Conservation (phyloP, 2,329 filamentous ascomycete genomes). For the Metarhizium sp. region DNA sequence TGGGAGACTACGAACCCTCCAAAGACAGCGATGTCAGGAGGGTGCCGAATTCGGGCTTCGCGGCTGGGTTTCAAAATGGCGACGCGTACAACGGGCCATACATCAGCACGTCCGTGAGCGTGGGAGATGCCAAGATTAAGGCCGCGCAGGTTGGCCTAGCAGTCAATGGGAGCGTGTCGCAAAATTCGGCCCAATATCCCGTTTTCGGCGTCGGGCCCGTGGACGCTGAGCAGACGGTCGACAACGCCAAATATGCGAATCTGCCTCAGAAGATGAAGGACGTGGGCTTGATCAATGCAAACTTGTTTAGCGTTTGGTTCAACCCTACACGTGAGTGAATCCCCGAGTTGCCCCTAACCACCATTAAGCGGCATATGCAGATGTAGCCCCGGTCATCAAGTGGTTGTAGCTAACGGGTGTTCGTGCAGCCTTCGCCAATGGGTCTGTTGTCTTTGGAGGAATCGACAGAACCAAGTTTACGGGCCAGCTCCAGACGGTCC, state of each 20-base stretch:
- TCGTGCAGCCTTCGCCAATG: not conserved
- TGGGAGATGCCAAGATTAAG: not conserved
- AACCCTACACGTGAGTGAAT: not conserved
- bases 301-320: not conserved
- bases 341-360: no score
- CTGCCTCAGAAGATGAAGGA: not conserved
- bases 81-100: not conserved
- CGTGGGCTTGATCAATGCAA: not conserved
- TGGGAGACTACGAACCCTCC: not conserved
- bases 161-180: not conserved
- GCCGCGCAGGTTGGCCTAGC: not conserved
- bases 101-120: not conserved
- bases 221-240: not conserved
- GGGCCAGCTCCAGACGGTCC: not conserved
- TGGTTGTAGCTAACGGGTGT: not conserved
- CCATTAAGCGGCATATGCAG: no score
- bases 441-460: not conserved
- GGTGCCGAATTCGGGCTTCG: not conserved
- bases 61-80: not conserved
- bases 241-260: not conserved
- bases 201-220: not conserved
- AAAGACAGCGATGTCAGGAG: not conserved
- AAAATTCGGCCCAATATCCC: not conserved
- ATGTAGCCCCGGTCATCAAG: no score
- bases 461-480: not conserved